A percentile compares a stretch with the other conserved stretches of the same genome.
Evolutionary conservation across 345 rosid species (phyloP).

Genomic region (Populus nigra): DNA sequence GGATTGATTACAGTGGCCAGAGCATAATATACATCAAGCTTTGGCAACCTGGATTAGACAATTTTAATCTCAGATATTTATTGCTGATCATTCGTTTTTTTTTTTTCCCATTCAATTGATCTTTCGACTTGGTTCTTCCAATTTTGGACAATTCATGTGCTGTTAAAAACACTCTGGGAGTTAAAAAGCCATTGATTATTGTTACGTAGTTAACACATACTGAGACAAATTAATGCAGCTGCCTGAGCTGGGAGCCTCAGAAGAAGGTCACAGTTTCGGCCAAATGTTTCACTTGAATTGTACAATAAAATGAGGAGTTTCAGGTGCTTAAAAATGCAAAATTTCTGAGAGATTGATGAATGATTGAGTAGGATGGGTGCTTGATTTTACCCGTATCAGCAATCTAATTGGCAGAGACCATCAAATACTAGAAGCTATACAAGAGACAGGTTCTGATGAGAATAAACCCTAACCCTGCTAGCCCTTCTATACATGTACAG

Average conservation of each 20-base stretch:
- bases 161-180: not conserved
- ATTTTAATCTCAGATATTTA: not conserved
- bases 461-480: slow-evolving; percentile 23
- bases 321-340: slow-evolving; percentile 12
- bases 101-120: not conserved
- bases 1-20: not conserved
- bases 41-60: not conserved
- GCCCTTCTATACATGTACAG: slow-evolving; percentile 6
- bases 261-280: not conserved
- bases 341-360: slow-evolving; percentile 1
- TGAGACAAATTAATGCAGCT: not conserved
- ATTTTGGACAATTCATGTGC: slow-evolving; percentile 9
- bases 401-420: not conserved
- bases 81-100: not conserved
- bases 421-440: not conserved
- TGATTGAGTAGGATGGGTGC: not conserved
- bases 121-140: slow-evolving; percentile 1
- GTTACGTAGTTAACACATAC: not conserved
- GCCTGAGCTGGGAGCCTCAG: not conserved
- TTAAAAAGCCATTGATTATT: not conserved
- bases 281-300: not conserved
- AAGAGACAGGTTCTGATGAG: not conserved
- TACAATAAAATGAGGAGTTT: not conserved
- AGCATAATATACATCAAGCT: not conserved
- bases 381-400: not conserved